Evolutionary conservation across 2,329 filamentous ascomycete species (phyloP).

Genomic region (Ophiosphaerella herpotricha): DNA sequence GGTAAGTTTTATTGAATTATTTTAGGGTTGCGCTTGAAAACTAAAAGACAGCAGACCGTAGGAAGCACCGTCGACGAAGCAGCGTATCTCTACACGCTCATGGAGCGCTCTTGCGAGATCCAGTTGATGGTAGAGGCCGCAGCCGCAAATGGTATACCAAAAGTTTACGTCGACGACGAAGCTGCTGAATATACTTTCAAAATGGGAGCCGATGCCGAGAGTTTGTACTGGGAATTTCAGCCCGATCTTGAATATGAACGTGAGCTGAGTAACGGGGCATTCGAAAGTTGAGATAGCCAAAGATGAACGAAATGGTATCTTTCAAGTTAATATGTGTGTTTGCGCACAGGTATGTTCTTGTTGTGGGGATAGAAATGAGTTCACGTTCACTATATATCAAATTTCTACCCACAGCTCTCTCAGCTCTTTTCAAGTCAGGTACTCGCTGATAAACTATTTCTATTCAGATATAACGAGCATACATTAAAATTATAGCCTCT

Average conservation of each 20-base stretch:
- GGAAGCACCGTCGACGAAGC: slow-evolving; percentile 76
- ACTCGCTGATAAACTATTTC: too few relatives aligned
- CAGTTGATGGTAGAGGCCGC: slow-evolving; percentile 73
- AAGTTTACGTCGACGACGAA: slow-evolving; percentile 61
- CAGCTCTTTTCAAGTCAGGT: too few relatives aligned
- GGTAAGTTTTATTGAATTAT: slow-evolving; percentile 16
- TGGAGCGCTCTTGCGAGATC: slow-evolving; percentile 71
- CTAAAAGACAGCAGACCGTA: slow-evolving; percentile 55
- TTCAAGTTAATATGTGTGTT: too few relatives aligned
- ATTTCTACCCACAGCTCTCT: too few relatives aligned
- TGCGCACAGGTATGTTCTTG: too few relatives aligned
- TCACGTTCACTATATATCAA: too few relatives aligned
- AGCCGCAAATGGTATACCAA: slow-evolving; percentile 57
- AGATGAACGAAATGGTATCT: too few relatives aligned
- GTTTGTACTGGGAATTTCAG: slow-evolving; percentile 58
- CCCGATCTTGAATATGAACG: slow-evolving; percentile 56
- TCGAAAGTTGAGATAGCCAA: slow-evolving; percentile 11
- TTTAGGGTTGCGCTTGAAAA: background rate
- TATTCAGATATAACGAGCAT: too few relatives aligned
- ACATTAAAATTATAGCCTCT: too few relatives aligned
- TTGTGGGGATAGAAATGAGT: too few relatives aligned
- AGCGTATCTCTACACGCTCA: slow-evolving; percentile 68
- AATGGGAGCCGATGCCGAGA: slow-evolving; percentile 54
- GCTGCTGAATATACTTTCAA: slow-evolving; percentile 60
- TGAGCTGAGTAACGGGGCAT: slow-evolving; percentile 32